Evolutionary conservation across 495 filamentous ascomycete species (phyloP), one percentile per base, ranked within the genome.

Genomic region (Tirmania nivea): DNA sequence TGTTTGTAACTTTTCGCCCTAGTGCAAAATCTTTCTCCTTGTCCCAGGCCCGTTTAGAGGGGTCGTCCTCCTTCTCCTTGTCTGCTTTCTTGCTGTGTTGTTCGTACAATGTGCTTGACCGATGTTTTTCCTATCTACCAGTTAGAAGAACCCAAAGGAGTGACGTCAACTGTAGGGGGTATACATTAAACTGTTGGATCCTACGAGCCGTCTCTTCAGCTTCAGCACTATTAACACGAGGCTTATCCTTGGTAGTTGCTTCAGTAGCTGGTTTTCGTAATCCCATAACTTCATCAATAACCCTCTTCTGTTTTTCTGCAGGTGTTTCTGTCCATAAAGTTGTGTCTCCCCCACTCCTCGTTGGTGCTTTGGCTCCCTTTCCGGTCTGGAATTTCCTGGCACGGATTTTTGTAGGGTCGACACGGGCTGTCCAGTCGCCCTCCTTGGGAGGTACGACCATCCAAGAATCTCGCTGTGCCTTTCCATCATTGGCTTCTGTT

Each of bases 261-360:
- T 65, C 61, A 12, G 55, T 59, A 21, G 69, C 67, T 3, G 68
- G 63, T 45, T 69, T 68, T 53, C 65, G 64, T 0, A 89, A 72
- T 2, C 90, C 90, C 60, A 97, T 74, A n/a, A 94, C 78, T 57
- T 90, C 78, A 65, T 94, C 79, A 59, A 78, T 78, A 5, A 97
- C 66, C 16, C 90, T 71, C 62, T 80, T 77, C 52, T 79, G 76
- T 63, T 90, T 92, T 63, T 95, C 76, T 59, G 89, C 85, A 0
- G 88, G 84, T 6, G 85, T 93, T 62, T 97, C 90, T 0, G 84
- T 86, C 90, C 90, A 97, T 20, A 87, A 73, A 9, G 78, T 73
- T 58, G 70, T 75, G 53, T 80, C 64, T 1, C 71, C 62, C 7
- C 16, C 12, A 12, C n/a, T 12, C 12, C 63, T 60, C 35, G 73